Conservation (phyloP, 2,329 filamentous ascomycete species). For the Graphilbum sp. region DNA sequence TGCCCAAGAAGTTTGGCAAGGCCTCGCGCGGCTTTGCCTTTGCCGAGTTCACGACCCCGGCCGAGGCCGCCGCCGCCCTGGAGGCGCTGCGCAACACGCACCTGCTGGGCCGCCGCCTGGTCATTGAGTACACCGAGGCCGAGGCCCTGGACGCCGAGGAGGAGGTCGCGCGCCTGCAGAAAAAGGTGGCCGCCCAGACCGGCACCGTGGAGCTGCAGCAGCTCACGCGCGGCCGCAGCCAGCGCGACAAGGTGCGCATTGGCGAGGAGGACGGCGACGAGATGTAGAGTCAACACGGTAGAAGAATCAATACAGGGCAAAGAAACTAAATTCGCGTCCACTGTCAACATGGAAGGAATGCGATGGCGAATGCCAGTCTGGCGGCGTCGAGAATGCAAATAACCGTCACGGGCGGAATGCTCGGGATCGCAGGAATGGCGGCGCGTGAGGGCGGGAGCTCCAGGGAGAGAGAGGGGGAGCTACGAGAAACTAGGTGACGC, state of each 20-base stretch:
- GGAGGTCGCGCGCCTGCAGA: slow-evolving; percentile 92
- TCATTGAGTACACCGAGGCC: slow-evolving; percentile 80
- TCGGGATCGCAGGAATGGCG: no score
- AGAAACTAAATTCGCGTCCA: no score
- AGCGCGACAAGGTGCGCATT: slow-evolving; percentile 80
- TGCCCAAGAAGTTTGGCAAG: slow-evolving; percentile 89
- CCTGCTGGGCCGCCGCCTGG: slow-evolving; percentile 73
- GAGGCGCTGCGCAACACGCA: slow-evolving; percentile 85
- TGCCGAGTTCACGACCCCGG: slow-evolving; percentile 66
- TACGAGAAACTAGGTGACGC: no score
- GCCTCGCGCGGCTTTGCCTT: slow-evolving; percentile 88
- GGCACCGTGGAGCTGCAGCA: slow-evolving; percentile 84
- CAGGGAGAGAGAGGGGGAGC: no score
- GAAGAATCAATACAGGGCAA: no score
- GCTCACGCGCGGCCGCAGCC: slow-evolving; percentile 53
- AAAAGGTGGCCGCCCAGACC: slow-evolving; percentile 80
- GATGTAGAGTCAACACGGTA: slow-evolving; percentile 6
- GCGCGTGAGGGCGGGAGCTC: no score
- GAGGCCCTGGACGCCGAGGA: slow-evolving; percentile 86
- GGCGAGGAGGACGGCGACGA: slow-evolving; percentile 52
- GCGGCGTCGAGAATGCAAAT: no score
- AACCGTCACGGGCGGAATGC: no score
- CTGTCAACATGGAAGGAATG: no score
- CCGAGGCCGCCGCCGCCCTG: slow-evolving; percentile 79
- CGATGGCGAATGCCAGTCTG: no score